These are phyloP conservation scores for Ceratocystis papillata DNA, from an alignment of 2,329 filamentous ascomycete genomes.

Conservation along the genomic window DNA sequence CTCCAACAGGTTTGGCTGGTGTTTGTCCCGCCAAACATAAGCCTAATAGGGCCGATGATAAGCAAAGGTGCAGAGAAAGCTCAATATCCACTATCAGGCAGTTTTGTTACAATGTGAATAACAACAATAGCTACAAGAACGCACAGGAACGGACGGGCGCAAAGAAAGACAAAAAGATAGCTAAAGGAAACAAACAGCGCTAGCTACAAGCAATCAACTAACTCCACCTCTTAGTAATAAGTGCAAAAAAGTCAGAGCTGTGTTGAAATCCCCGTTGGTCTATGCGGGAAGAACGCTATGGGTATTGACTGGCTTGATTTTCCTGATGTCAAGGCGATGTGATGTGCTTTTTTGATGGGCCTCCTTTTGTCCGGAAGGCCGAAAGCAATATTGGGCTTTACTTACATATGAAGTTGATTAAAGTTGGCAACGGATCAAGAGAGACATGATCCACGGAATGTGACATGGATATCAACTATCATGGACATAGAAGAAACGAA, in stretches of 20 bases:
- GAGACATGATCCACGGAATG: neutral
- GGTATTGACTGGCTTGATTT: neutral
- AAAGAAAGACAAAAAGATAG: too few relatives aligned
- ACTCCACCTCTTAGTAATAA: neutral
- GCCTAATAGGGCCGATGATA: neutral
- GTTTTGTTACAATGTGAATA: constrained; percentile 4
- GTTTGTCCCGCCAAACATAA: neutral
- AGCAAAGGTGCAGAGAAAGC: neutral
- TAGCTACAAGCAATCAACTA: constrained; percentile 2
- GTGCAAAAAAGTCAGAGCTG: neutral
- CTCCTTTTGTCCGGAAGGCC: neutral
- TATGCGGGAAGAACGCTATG: constrained; percentile 2
- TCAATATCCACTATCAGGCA: neutral
- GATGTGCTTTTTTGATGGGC: constrained; percentile 9
- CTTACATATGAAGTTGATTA: neutral
- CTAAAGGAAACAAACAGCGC: neutral
- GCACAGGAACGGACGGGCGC: too few relatives aligned
- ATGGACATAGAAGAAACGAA: neutral
- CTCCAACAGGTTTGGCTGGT: neutral
- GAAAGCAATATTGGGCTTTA: neutral
- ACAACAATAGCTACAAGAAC: neutral
- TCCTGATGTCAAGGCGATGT: neutral
- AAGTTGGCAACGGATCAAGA: neutral
- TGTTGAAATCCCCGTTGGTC: neutral
- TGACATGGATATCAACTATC: constrained; percentile 3